Percentiles rank a stretch among this genome's conserved stretches.
These are phyloP conservation scores for Fusarium humuli DNA, from an alignment of 2,329 filamentous ascomycete species.

Conservation along the genomic window DNA sequence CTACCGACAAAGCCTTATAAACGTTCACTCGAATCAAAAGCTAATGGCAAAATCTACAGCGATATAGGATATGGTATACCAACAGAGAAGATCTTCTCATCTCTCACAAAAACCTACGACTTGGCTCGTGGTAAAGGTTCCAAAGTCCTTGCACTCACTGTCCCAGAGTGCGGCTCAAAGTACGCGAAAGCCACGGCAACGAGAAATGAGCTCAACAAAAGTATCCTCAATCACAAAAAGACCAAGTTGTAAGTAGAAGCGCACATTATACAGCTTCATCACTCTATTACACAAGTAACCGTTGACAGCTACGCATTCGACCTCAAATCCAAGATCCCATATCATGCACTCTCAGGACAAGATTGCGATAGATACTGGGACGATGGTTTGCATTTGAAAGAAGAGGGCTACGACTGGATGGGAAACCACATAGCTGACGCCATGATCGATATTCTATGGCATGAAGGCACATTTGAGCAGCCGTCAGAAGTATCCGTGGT, in stretches of 20 bases:
- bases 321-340: slow-evolving; percentile 66
- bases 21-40: neutral
- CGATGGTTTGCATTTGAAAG: slow-evolving; percentile 70
- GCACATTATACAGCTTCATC: no score
- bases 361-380: slow-evolving; percentile 67
- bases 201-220: slow-evolving; percentile 62
- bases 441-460: slow-evolving; percentile 61
- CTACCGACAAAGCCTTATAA: neutral
- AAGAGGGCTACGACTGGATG: slow-evolving; percentile 71
- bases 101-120: slow-evolving; percentile 63
- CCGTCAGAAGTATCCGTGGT: slow-evolving; percentile 6
- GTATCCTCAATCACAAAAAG: slow-evolving; percentile 62
- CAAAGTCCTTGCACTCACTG: slow-evolving; percentile 72
- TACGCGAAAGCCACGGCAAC: slow-evolving; percentile 47
- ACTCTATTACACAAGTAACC: neutral
- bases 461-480: slow-evolving; percentile 44
- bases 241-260: slow-evolving; percentile 63
- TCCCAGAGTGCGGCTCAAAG: slow-evolving; percentile 63
- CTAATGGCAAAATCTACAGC: slow-evolving; percentile 45
- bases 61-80: slow-evolving; percentile 61
- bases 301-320: slow-evolving; percentile 66
- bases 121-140: slow-evolving; percentile 61
- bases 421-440: slow-evolving; percentile 66
- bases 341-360: slow-evolving; percentile 59
- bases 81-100: slow-evolving; percentile 59